These are phyloP conservation scores for Schizophyllum commune DNA, from an alignment of 1,284 basidiomycete genomes.

Conservation along the genomic window DNA sequence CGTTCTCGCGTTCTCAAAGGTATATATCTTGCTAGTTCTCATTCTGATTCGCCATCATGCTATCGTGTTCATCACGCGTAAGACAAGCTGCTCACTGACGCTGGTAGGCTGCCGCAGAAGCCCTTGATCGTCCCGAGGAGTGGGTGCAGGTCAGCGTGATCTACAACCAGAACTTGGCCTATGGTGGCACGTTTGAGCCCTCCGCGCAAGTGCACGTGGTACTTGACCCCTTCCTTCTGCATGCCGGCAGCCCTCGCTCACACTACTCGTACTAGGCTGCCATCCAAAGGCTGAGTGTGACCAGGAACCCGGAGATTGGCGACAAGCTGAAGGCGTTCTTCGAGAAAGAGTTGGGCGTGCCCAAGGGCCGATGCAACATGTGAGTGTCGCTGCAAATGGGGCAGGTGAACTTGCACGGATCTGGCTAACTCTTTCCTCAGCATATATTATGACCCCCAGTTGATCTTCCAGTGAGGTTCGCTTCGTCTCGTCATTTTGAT, in stretches of 20 bases:
- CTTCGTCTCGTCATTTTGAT: conserved; percentile 38
- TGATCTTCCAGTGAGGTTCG: conserved; percentile 35
- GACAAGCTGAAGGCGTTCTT: conserved; percentile 47
- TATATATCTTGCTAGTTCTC: neutral
- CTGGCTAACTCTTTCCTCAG: conserved; percentile 19
- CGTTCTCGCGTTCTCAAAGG: conserved; percentile 10
- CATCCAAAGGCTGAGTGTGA: conserved; percentile 45
- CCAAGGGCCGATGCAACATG: conserved; percentile 51
- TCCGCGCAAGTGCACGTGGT: conserved; percentile 5
- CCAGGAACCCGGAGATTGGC: conserved; percentile 44
- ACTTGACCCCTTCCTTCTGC: neutral
- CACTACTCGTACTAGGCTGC: conserved; percentile 24
- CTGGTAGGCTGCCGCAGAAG: conserved; percentile 6
- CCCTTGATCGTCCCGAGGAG: conserved; percentile 10
- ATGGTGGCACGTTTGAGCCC: conserved; percentile 12
- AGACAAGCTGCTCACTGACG: neutral
- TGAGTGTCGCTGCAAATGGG: conserved; percentile 16
- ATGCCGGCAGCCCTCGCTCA: neutral
- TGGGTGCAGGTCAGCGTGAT: conserved; percentile 8
- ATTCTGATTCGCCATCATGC: neutral
- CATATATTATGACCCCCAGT: conserved; percentile 40
- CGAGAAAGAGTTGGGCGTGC: conserved; percentile 40
- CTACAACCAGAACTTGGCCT: conserved; percentile 10
- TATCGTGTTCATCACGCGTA: neutral
- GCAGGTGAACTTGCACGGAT: neutral